Base-by-base conservation (phyloP, 495 filamentous ascomycete genomes). In the Talaromyces wortmannii region DNA sequence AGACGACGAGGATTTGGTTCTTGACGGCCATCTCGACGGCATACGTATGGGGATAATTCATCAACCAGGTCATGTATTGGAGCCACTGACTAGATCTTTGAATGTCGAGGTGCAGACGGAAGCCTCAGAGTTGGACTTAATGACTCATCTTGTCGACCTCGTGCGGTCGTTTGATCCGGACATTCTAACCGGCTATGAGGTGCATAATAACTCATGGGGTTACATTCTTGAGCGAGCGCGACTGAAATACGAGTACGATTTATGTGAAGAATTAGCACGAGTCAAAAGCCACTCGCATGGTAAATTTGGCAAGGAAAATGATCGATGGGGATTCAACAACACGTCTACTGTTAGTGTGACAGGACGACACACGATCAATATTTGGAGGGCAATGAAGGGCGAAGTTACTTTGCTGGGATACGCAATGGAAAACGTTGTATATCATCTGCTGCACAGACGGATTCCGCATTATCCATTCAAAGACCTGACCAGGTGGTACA, bases 381-480 rank as follows among this genome's bases (percentile, higher is more conserved):
- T 97, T 49, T 98, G 95, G 94, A 82, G 94, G 52, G 91, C 92
- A 0, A 97, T 98, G 91, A 82, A 87, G 50, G 82, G 87, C 55
- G 94, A 97, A 71, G 67, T 97, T 31, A 95, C 88, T 58, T 71
- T 98, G 45, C 74, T 96, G 46, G 91, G 96, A 62, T 97, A 97
- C 63, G 94, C 88, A 0, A 90, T 96, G 86, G 94, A 97, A 68
- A 97, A 97, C 63, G 90, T 98, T 32, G 92, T 84, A 0, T 97
- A 94, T 69, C 95, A 98, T 73, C 70, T 97, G 7, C 72, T 97
- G 15, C 91, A 95, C 63, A 83, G 85, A n/a, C 84, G 94, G 18
- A 89, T 97, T 30, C 95, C 95, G 16, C 91, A 96, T 64, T 97
- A 95, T 64, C 73, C 83, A 2, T 89, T 86, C 70, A 71, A 71